A percentile compares a stretch with the other conserved stretches of the same genome.
Conservation (phyloP, 108 stramenopile genomes). For the Cyclotella choctawhatcheeana region DNA sequence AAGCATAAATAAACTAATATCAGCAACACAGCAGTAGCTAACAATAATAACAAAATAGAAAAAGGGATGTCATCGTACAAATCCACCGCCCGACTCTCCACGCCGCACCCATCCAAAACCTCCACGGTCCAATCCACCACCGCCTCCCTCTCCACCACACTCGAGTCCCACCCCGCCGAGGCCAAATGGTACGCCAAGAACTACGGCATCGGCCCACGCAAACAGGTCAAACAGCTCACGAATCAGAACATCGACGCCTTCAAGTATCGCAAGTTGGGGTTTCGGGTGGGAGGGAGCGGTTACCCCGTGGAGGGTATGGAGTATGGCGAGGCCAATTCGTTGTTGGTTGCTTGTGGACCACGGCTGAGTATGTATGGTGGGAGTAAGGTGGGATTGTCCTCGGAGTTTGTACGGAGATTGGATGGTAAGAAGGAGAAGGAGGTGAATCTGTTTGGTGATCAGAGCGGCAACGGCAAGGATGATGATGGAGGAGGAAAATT, state of each 20-base stretch:
- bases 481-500: constrained; percentile 5
- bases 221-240: constrained; percentile 8
- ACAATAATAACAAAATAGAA: not conserved
- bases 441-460: constrained; percentile 24
- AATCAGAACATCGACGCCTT: constrained; percentile 8
- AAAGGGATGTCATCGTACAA: constrained; percentile 4
- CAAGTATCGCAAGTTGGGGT: not conserved
- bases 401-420: constrained; percentile 1
- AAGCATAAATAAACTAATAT: no score
- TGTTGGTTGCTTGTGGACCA: constrained; percentile 70
- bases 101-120: constrained; percentile 26
- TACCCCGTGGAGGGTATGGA: constrained; percentile 8
- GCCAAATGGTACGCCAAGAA: constrained; percentile 42
- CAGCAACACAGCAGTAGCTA: not conserved
- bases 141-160: constrained; percentile 28
- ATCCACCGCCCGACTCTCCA: constrained; percentile 8
- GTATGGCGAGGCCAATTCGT: constrained; percentile 19
- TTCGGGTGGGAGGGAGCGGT: constrained; percentile 5
- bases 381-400: constrained; percentile 9
- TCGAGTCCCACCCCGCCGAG: constrained; percentile 42
- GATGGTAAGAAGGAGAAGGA: constrained; percentile 14
- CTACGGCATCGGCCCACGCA: constrained; percentile 43
- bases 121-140: constrained; percentile 41
- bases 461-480: not conserved
- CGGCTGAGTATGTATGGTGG: constrained; percentile 73